These are phyloP conservation scores for Hypoxylon sp. DNA, from an alignment of 2,329 filamentous ascomycete species.

Conservation along the genomic window DNA sequence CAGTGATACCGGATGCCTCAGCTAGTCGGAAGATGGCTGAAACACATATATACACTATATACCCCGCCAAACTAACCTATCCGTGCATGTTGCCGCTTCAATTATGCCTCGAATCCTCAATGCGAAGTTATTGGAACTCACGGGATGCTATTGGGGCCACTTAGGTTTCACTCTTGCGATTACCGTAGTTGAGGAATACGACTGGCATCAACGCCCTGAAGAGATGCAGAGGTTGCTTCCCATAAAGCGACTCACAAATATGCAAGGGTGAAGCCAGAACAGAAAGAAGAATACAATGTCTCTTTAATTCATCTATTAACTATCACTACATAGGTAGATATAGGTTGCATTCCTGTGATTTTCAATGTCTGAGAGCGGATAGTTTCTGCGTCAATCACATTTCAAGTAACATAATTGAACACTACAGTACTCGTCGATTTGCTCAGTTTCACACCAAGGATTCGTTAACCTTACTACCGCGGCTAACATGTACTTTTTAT, in stretches of 20 bases:
- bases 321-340: slow-evolving; percentile 10
- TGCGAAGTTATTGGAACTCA: slow-evolving; percentile 16
- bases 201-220: slow-evolving; percentile 1
- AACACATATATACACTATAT: slow-evolving; percentile 26
- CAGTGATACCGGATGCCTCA: slow-evolving; percentile 30
- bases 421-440: slow-evolving; percentile 13
- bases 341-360: slow-evolving; percentile 23
- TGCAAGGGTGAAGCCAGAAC: slow-evolving; percentile 5
- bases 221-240: slow-evolving; percentile 7
- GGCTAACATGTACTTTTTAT: slow-evolving; percentile 8
- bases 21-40: slow-evolving; percentile 39
- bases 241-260: slow-evolving; percentile 10
- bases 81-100: slow-evolving; percentile 9
- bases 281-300: slow-evolving; percentile 5
- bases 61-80: slow-evolving; percentile 12
- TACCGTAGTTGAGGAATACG: background rate
- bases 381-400: slow-evolving; percentile 19
- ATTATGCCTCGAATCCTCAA: slow-evolving; percentile 20
- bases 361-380: slow-evolving; percentile 21
- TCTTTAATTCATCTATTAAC: background rate
- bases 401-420: slow-evolving; percentile 6
- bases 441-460: slow-evolving; percentile 10
- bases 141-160: slow-evolving; percentile 16
- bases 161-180: slow-evolving; percentile 7
- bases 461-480: background rate